Evolutionary conservation across 2,329 filamentous ascomycete species (phyloP).

Genomic region (Sarocladium oryzae): DNA sequence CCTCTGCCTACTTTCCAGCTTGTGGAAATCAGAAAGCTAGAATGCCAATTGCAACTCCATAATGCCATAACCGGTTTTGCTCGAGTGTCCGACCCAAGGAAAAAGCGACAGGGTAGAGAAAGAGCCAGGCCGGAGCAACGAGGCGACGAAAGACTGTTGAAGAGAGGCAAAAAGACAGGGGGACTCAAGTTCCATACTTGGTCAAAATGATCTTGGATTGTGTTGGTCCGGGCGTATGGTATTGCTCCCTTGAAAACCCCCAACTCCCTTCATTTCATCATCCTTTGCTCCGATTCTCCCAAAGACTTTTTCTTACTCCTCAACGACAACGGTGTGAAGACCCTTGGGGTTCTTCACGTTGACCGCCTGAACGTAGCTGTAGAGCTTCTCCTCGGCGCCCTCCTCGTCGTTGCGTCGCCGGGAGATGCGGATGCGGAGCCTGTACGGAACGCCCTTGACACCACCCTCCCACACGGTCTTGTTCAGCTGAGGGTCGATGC

Average conservation of each 20-base stretch:
- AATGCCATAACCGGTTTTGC: conserved; percentile 38
- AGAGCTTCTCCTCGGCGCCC: conserved; percentile 98
- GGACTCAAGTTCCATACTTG: conserved; percentile 17
- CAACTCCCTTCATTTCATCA: conserved; percentile 9
- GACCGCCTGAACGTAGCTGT: conserved; percentile 99
- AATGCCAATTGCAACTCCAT: conserved; percentile 40
- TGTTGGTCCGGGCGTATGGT: conserved; percentile 1
- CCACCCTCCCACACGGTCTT: conserved; percentile 99
- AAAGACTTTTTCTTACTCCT: conserved; percentile 47
- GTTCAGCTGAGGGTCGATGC: conserved; percentile 97
- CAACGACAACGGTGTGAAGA: conserved; percentile 84
- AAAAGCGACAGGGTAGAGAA: conserved; percentile 17
- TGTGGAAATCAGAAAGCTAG: conserved; percentile 31
- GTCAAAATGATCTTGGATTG: conserved; percentile 7
- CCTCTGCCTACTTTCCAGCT: conserved; percentile 28
- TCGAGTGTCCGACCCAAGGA: conserved; percentile 20
- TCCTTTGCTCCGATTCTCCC: conserved; percentile 13
- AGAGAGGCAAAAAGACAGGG: not conserved
- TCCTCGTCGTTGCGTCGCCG: conserved; percentile 99
- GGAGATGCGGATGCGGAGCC: conserved; percentile 95
- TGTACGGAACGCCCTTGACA: conserved; percentile 97
- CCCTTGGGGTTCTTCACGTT: conserved; percentile 99
- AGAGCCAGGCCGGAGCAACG: not conserved
- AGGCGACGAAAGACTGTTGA: not conserved
- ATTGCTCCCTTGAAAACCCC: conserved; percentile 2